A percentile compares a stretch with the other conserved stretches of the same genome.
Evolutionary conservation across 169 alveolate species (phyloP).

Genomic region (Cryptosporidium baileyi): DNA sequence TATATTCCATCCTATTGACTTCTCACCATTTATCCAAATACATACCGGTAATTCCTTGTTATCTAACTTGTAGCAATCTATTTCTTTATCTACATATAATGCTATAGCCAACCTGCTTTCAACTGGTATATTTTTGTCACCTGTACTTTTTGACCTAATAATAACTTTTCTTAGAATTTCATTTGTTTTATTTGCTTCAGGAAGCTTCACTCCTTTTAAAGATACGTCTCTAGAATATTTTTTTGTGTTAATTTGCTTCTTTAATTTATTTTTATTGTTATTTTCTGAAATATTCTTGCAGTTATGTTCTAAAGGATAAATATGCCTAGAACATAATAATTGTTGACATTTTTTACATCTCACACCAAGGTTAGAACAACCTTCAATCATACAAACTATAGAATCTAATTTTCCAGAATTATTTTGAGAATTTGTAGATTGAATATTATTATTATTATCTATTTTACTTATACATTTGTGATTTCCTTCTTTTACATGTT

Average conservation of each 20-base stretch:
- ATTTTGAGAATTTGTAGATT: background rate
- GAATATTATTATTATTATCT: background rate
- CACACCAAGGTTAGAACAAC: background rate
- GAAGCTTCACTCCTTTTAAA: constrained; percentile 25
- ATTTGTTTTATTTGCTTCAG: background rate
- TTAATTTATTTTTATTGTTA: too few species aligned
- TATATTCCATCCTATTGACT: constrained; percentile 60
- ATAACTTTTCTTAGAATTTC: constrained; percentile 20
- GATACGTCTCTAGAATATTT: too few species aligned
- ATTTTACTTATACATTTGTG: constrained; percentile 1
- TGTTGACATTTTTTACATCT: background rate
- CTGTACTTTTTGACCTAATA: constrained; percentile 46
- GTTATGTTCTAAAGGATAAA: constrained; percentile 9
- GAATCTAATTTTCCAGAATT: background rate
- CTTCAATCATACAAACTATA: background rate
- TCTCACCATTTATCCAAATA: constrained; percentile 47
- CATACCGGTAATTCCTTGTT: constrained; percentile 27
- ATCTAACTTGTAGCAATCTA: background rate
- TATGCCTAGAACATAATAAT: constrained; percentile 11
- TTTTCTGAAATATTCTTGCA: too few species aligned
- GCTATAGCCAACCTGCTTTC: constrained; percentile 28
- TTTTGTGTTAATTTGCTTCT: too few species aligned
- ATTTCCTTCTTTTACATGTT: background rate
- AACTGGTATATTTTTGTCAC: constrained; percentile 8
- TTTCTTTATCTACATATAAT: background rate